Percentiles rank a stretch among this genome's conserved stretches.
Conservation (phyloP, 2,329 filamentous ascomycete species). For the Fusarium sp. region DNA sequence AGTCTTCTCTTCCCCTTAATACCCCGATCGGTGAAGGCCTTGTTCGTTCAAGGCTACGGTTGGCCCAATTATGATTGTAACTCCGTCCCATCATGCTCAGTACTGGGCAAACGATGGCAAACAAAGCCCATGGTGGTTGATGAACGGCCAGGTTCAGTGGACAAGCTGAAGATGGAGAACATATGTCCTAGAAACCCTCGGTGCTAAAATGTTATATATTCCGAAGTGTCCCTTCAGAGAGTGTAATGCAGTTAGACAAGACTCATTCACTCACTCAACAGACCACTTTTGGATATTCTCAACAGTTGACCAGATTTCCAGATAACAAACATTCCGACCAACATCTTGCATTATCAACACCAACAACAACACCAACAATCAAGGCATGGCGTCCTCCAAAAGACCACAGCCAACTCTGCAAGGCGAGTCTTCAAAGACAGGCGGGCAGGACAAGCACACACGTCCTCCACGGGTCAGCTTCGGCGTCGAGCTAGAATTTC, state of each 20-base stretch:
- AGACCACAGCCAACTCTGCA: background rate
- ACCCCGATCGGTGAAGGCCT: background rate
- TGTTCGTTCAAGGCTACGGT: background rate
- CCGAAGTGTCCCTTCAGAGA: background rate
- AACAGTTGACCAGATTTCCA: background rate
- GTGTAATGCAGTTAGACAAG: background rate
- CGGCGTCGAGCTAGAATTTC: slow-evolving; percentile 38
- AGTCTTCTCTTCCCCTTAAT: background rate
- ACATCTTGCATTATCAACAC: background rate
- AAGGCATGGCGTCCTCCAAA: background rate
- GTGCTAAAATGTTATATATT: slow-evolving; percentile 2
- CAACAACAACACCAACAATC: background rate
- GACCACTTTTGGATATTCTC: background rate
- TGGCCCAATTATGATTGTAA: background rate
- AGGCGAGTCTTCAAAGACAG: background rate
- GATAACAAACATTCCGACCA: background rate
- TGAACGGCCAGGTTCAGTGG: background rate
- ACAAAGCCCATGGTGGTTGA: background rate
- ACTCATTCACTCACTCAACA: background rate
- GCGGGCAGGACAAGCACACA: slow-evolving; percentile 17
- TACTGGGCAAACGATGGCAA: background rate
- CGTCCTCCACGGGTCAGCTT: slow-evolving; percentile 35
- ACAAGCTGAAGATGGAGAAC: background rate
- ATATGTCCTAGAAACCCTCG: background rate
- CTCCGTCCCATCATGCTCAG: background rate